These are phyloP conservation scores for Yamadazyma mexicana DNA, from an alignment of 1,139 yeast genomes.

Conservation along the genomic window DNA sequence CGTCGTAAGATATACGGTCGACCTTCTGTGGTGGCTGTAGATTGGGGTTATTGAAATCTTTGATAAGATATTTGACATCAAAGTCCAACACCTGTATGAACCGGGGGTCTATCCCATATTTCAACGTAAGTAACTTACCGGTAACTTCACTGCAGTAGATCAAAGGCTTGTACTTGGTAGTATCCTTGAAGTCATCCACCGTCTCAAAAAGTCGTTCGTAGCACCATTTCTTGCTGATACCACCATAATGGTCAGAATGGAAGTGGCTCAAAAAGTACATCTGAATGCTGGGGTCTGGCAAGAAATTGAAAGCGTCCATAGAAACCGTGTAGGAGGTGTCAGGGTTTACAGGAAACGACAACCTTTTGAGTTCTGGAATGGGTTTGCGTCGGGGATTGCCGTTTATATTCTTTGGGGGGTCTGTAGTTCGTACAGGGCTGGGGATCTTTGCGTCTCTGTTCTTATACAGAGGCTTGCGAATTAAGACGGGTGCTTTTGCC, in stretches of 20 bases:
- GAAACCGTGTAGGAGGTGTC: constrained; percentile 35
- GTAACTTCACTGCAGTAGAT: constrained; percentile 77
- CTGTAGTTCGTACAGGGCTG: constrained; percentile 16
- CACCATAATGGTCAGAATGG: constrained; percentile 93
- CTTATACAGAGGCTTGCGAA: constrained; percentile 15
- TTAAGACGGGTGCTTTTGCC: constrained; percentile 10
- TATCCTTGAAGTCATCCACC: constrained; percentile 30
- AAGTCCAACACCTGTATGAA: constrained; percentile 49
- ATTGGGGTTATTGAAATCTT: constrained; percentile 12
- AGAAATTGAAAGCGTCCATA: constrained; percentile 70
- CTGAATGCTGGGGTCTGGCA: constrained; percentile 43
- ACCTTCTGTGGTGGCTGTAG: constrained; percentile 18
- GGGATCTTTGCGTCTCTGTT: constrained; percentile 11
- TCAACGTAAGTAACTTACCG: constrained; percentile 50
- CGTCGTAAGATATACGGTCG: constrained; percentile 26
- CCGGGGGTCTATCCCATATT: constrained; percentile 57
- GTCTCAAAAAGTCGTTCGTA: constrained; percentile 38
- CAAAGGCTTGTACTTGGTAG: constrained; percentile 41
- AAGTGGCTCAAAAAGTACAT: constrained; percentile 75
- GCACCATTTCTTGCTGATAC: constrained; percentile 75
- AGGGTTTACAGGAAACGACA: constrained; percentile 38
- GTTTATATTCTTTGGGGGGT: constrained; percentile 17
- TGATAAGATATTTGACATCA: constrained; percentile 36
- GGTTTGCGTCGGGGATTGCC: constrained; percentile 26
- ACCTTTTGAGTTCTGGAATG: constrained; percentile 56